These are phyloP conservation scores for Arthromyces matolae DNA, from an alignment of 768 basidiomycete species.

Conservation along the genomic window DNA sequence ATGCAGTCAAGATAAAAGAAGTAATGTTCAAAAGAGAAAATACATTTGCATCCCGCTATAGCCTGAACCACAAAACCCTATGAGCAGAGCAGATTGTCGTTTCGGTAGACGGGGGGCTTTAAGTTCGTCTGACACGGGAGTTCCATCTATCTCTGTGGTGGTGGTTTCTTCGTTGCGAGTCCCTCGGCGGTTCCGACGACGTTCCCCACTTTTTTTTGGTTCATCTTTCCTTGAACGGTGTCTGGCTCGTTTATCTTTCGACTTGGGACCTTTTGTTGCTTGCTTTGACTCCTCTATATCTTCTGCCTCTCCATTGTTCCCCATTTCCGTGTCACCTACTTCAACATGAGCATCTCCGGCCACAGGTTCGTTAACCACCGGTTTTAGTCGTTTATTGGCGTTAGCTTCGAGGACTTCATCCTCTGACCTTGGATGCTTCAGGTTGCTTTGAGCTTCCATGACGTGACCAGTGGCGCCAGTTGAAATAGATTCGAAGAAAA, in stretches of 20 bases:
- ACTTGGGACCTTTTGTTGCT: neutral
- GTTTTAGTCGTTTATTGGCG: constrained; percentile 13
- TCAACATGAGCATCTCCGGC: neutral
- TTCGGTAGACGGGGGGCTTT: constrained; percentile 72
- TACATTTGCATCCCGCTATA: constrained; percentile 97
- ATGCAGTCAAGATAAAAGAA: neutral
- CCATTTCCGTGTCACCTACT: neutral
- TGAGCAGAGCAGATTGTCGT: constrained; percentile 74
- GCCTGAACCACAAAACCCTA: constrained; percentile 91
- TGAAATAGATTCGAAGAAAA: neutral
- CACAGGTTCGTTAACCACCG: constrained; percentile 3
- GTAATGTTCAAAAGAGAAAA: constrained; percentile 25
- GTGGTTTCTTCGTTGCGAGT: constrained; percentile 33
- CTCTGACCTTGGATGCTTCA: constrained; percentile 12
- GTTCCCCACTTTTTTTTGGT: too few species aligned
- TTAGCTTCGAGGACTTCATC: neutral
- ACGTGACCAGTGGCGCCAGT: neutral
- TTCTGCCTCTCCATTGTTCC: neutral
- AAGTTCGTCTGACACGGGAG: constrained; percentile 22
- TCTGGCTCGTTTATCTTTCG: constrained; percentile 6
- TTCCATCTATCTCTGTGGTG: constrained; percentile 22
- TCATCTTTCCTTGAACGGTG: constrained; percentile 34
- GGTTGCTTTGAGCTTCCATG: constrained; percentile 10
- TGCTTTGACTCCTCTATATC: neutral
- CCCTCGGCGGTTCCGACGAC: constrained; percentile 41